Evolutionary conservation across 495 filamentous ascomycete genomes (phyloP), one percentile per base, ranked within the genome.

Genomic region (Xylaria curta): DNA sequence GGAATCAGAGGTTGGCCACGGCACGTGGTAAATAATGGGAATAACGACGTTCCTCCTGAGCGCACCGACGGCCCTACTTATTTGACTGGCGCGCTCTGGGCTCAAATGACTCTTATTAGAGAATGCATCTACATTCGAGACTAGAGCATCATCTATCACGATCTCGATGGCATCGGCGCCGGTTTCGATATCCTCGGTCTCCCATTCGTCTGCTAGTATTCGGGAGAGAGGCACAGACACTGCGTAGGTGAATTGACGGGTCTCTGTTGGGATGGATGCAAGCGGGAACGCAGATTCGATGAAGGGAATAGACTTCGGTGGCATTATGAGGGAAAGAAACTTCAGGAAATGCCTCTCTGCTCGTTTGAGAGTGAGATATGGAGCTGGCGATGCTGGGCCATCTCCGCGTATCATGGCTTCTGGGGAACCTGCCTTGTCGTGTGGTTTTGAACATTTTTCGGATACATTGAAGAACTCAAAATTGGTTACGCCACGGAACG

Each of bases 381-480:
- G 86, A 6, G 86, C 86, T 3, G 83, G 80, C 4, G 84, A 86
- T 17, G 49, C 65, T 12, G 13, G 49, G 13, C 65, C 49, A 21
- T 82, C 80, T 26, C 84, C 85, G 70, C 87, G 87, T 15, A 77
- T 49, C 54, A 81, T 78, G 12, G 75, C 71, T n/a, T 79, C 72
- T 53, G 10, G 75, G 61, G 17, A 76, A 47, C 46, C 72, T 38
- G 10, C 56, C 24, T 70, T 76, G 66, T 51, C 24, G 21, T 61
- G 28, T 4, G 28, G n/a, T 3, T 36, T 64, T 17, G 49, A 56
- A 21, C 49, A 67, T 24, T 72, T 74, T 76, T 89, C 78, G 75
- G 82, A 89, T 26, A 91, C 78, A 74, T 94, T 94, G 81, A 89
- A 93, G 75, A 91, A 93, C 73, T 93, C 91, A 66, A 90, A 89